Conservation (phyloP, 257 asterid species). For the Solanum pimpinellifolium region DNA sequence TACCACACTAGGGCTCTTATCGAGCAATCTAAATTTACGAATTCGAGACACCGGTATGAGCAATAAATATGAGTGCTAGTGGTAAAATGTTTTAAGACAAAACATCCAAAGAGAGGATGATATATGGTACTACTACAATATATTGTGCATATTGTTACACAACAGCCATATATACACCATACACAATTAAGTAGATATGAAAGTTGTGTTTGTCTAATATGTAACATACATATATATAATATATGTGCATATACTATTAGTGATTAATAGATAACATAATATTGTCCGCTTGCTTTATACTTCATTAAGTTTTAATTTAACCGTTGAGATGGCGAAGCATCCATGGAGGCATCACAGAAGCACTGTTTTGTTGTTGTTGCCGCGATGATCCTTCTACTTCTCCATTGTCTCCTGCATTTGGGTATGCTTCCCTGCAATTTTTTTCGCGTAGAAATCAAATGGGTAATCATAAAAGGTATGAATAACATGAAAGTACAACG, state of each 20-base stretch:
- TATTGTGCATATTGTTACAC: background rate
- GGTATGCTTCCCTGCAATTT: slow-evolving; percentile 29
- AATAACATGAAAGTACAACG: background rate
- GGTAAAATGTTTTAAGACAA: background rate
- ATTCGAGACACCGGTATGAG: background rate
- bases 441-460: background rate
- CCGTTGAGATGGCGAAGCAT: slow-evolving; percentile 23
- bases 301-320: background rate
- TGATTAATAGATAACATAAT: background rate
- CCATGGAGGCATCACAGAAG: slow-evolving; percentile 51
- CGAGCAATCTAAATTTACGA: too few relatives aligned
- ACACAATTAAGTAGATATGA: background rate
- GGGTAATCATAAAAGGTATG: background rate
- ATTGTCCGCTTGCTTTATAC: background rate
- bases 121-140: background rate
- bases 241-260: background rate
- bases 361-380: slow-evolving; percentile 21
- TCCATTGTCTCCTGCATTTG: slow-evolving; percentile 17
- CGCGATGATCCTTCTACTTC: slow-evolving; percentile 23
- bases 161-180: background rate
- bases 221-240: background rate
- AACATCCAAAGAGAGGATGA: background rate
- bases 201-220: background rate
- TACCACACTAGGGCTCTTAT: too few relatives aligned
- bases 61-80: background rate